Conservation (phyloP, 2,329 filamentous ascomycete species). For the Nemania bipapillata region DNA sequence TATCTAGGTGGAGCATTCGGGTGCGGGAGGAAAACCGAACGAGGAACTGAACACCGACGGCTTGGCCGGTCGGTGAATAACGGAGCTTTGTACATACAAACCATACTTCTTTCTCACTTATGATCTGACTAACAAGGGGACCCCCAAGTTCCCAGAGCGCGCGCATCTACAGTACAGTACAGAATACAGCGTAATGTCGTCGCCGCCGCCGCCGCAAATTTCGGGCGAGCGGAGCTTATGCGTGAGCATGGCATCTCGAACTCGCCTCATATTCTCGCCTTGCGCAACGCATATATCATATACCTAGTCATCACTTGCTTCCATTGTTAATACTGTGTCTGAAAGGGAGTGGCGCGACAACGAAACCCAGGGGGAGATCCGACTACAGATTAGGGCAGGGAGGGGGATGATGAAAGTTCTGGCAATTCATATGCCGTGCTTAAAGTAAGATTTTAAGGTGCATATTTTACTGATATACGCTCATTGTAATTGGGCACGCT, state of each 20-base stretch:
- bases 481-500: background rate
- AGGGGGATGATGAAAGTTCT: background rate
- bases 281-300: background rate
- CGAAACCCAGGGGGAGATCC: background rate
- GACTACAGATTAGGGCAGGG: background rate
- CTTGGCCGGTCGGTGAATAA: background rate
- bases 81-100: conserved; percentile 9
- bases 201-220: conserved; percentile 8
- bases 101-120: too few species aligned
- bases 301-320: background rate
- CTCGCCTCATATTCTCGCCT: conserved; percentile 16
- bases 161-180: background rate
- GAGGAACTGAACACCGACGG: conserved; percentile 10
- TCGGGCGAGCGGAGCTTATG: conserved; percentile 30
- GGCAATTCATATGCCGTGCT: background rate
- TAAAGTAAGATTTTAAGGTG: background rate
- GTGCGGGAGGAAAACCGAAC: conserved; percentile 13
- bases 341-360: background rate
- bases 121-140: conserved; percentile 21
- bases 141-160: background rate
- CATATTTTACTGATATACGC: background rate
- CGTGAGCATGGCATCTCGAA: conserved; percentile 12
- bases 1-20: conserved; percentile 14
- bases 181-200: background rate
- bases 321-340: background rate